Base-by-base conservation (phyloP, 305 asterid genomes). In the Solanum hybrid region DNA sequence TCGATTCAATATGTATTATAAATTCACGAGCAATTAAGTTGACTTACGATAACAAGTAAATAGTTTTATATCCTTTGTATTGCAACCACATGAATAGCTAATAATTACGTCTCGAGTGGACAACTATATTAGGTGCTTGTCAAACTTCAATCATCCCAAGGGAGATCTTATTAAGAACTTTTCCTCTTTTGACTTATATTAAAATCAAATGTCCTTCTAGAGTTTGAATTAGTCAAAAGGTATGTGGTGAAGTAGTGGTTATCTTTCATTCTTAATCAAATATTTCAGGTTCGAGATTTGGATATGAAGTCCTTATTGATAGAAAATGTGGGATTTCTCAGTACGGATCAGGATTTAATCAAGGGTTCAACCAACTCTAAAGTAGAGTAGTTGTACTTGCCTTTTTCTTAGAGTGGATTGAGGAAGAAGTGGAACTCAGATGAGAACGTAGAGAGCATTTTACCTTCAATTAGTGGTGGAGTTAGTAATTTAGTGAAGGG, bases 71-170 rank as follows among this genome's bases (percentile, higher is more conserved):
- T 61, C 26, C 12, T 20, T 45, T 61, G 11, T 61, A 81, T 81
- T 78, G 12, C 36, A 38, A 38, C 70, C 12, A 24, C 8, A 24
- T 37, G 31, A 8, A 13, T 22, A 79, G 57, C 70, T 80, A 38
- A 39, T 7, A 13, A 81, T 81, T 24, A 81, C 68, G 32, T 82
- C 72, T 82, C 11, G 27, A 41, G 73, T 83, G 87, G 38, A 83
- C 70, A 41, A 8, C 73, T 41, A 45, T 82, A 82, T 82, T 41
- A 83, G 26, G 87, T 83, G 38, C 38, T 83, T 82, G 87, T 82
- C 36, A 82, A 82, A 14, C 37, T 82, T 41, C 5, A 41, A 41
- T 4, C 27, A 22, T 41, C 87, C 27, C 5, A 15, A 32, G 38
- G 38, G 1, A 83, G 36, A 45, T 8, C 27, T 17, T 82, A 45